Percentiles rank a stretch among this genome's conserved stretches.
phyloP scores from a whole-genome alignment of 768 basidiomycete species.

The Chalciporus sphaerocephalus region DNA sequence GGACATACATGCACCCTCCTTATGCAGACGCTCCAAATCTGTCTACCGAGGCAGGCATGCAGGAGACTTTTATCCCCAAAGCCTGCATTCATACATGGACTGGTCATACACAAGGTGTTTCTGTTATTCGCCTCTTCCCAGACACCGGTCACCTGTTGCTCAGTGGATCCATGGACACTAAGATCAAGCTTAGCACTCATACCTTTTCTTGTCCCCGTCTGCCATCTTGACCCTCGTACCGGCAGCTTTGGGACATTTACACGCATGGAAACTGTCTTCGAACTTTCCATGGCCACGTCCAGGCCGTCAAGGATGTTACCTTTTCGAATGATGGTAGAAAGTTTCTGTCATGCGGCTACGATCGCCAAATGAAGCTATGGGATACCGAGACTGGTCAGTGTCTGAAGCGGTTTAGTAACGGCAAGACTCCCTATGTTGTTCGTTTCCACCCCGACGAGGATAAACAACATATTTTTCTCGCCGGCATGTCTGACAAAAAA shows the following conservation, averaged over 20 bases:
- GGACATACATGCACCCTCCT: slow-evolving; percentile 97
- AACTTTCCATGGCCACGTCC: slow-evolving; percentile 95
- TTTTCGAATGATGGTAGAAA: slow-evolving; percentile 90
- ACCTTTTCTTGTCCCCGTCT: background rate
- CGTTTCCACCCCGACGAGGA: slow-evolving; percentile 95
- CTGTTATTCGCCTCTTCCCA: slow-evolving; percentile 90
- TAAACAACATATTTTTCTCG: slow-evolving; percentile 93
- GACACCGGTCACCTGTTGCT: slow-evolving; percentile 89
- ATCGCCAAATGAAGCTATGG: slow-evolving; percentile 98
- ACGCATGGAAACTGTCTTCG: slow-evolving; percentile 94
- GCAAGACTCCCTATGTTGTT: slow-evolving; percentile 94
- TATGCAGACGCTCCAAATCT: slow-evolving; percentile 84
- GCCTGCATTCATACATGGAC: slow-evolving; percentile 97
- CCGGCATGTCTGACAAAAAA: slow-evolving; percentile 99
- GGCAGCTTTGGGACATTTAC: slow-evolving; percentile 97
- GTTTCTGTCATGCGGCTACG: slow-evolving; percentile 92
- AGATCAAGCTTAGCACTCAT: slow-evolving; percentile 70
- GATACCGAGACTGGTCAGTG: slow-evolving; percentile 99
- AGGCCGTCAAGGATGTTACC: slow-evolving; percentile 93
- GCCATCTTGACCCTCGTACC: slow-evolving; percentile 5
- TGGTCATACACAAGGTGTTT: slow-evolving; percentile 94
- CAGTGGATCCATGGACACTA: slow-evolving; percentile 96
- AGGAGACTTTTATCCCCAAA: slow-evolving; percentile 94
- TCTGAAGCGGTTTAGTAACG: slow-evolving; percentile 93
- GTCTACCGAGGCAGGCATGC: slow-evolving; percentile 69